These are phyloP conservation scores for Colletotrichum sansevieriae DNA, from an alignment of 2,329 filamentous ascomycete genomes.

Conservation along the genomic window DNA sequence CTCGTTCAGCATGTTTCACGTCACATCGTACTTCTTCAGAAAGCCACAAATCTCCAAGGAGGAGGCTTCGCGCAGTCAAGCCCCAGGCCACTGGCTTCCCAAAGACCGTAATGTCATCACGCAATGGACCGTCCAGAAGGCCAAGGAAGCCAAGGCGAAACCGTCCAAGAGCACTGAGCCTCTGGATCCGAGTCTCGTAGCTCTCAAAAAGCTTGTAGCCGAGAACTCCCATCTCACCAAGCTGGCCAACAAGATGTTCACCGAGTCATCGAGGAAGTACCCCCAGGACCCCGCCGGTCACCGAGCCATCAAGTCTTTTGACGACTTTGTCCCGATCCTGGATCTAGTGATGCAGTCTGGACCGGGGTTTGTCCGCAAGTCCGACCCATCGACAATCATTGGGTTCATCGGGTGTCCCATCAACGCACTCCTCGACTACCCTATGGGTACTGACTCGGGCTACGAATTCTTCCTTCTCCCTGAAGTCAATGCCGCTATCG, in stretches of 20 bases:
- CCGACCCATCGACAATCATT: constrained; percentile 12
- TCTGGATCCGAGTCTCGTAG: constrained; percentile 6
- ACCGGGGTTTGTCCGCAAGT: constrained; percentile 6
- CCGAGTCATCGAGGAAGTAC: constrained; percentile 8
- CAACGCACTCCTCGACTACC: constrained; percentile 69
- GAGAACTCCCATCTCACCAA: background rate
- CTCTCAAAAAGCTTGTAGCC: background rate
- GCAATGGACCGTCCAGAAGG: constrained; percentile 13
- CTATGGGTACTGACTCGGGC: constrained; percentile 68
- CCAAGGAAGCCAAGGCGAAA: background rate
- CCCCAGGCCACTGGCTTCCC: constrained; percentile 3
- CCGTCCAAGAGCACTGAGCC: background rate
- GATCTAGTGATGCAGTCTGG: constrained; percentile 5
- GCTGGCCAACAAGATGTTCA: constrained; percentile 27
- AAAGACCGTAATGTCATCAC: background rate
- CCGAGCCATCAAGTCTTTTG: constrained; percentile 15
- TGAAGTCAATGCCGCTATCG: constrained; percentile 64
- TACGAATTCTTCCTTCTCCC: constrained; percentile 66
- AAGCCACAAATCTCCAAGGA: constrained; percentile 2
- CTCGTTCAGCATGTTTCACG: background rate
- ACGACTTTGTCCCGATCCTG: constrained; percentile 13
- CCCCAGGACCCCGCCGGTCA: constrained; percentile 15
- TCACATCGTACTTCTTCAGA: background rate
- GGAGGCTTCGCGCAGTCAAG: background rate
- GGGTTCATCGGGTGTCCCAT: constrained; percentile 68